Percentiles rank a stretch among this genome's conserved stretches.
Evolutionary conservation across 129 eudicot genomes (phyloP).

Genomic region (Lactuca saligna): DNA sequence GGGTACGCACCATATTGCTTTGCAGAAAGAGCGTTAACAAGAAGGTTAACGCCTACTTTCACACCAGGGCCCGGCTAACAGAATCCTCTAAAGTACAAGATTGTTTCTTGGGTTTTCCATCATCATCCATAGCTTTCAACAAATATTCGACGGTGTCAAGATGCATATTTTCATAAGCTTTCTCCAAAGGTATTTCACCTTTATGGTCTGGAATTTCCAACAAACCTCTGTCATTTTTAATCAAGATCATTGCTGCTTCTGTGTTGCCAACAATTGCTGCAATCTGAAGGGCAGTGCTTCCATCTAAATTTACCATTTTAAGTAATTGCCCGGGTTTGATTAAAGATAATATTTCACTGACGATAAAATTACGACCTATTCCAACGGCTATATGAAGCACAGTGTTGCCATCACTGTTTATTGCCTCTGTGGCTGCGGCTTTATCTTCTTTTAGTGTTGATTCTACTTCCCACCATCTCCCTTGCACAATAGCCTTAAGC

Average conservation of each 20-base stretch:
- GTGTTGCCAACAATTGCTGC: constrained; percentile 14
- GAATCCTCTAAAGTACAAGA: background rate
- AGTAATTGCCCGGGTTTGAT: background rate
- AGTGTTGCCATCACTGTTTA: background rate
- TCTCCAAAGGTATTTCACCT: background rate
- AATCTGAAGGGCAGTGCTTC: constrained; percentile 8
- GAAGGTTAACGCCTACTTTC: background rate
- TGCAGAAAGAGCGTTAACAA: background rate
- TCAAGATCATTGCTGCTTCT: background rate
- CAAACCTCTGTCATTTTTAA: background rate
- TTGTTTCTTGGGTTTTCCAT: background rate
- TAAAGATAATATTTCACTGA: background rate
- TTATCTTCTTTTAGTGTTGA: background rate
- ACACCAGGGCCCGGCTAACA: background rate
- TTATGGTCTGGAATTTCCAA: background rate
- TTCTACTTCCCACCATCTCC: background rate
- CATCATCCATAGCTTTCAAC: background rate
- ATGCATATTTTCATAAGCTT: constrained; percentile 8
- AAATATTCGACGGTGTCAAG: background rate
- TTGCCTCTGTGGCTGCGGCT: background rate
- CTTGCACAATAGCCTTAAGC: background rate
- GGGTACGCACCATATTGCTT: background rate
- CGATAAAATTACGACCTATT: background rate
- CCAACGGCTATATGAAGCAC: constrained; percentile 11
- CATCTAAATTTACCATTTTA: background rate